Evolutionary conservation across 2,329 filamentous ascomycete genomes (phyloP), one percentile per base, ranked within the genome.

Genomic region (Sclerotinia sclerotiorum): DNA sequence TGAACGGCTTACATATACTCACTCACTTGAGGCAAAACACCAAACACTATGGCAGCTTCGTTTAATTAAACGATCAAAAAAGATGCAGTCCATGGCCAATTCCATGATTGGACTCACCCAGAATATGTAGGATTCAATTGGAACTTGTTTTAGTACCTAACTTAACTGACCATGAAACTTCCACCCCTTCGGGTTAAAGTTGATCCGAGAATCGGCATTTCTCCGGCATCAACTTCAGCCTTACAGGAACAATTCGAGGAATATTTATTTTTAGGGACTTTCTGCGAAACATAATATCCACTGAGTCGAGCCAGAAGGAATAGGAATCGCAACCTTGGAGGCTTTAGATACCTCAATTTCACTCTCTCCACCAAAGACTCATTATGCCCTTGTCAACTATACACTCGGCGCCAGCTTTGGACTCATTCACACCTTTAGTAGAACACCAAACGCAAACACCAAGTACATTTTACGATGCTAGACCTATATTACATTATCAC

Each of bases 371-470:
- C 5, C 2, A n/a, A 19, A 51, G 15, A 39, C 4, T 19, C 39
- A 55, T 29, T 6, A 78, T 78, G 76, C 73, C 74, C 49, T 72
- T 73, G 39, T 85, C 83, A 5, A 87, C 85, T 1, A 85, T 91
- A 57, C 83, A 83, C 61, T 80, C 80, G 3, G 81, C 87, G 39
- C 90, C 89, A 6, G 80, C 83, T 21, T 75, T 82, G 19, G 81
- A 82, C 48, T 85, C 88, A 76, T 94, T 88, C 79, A 87, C 84
- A 46, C 81, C 85, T 5, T 83, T 94, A 57, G 81, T 84, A 69
- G 88, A 92, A 70, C 90, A 93, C 77, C 86, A 92, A 77, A 82
- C 87, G 65, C 87, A 88, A 75, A 94, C 91, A 1, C 91, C 91
- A 0, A 82, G 83, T 69, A 89, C 86, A 54, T 94, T 94, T 80